Base-by-base conservation (phyloP, 805 yeast genomes). In the Metschnikowia henanensis region DNA sequence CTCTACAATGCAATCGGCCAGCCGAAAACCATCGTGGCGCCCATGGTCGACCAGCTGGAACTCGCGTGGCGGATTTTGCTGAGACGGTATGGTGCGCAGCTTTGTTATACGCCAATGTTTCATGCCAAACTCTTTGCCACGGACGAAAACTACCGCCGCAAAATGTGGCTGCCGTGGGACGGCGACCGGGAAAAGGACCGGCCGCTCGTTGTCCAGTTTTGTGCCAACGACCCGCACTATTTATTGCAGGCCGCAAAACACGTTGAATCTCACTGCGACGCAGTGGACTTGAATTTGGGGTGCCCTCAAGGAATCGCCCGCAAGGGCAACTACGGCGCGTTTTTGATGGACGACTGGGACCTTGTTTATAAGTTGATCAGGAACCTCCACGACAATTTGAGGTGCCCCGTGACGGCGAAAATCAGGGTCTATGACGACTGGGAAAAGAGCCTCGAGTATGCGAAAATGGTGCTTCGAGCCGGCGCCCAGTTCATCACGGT, bases 221-320 rank as follows among this genome's bases (percentile, higher is more conserved):
- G 98, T 64, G 98, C 97, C 6, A 94, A 94, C 62, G 95, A 94
- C 55, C 92, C 97, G 0, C 95, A 89, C 6, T 81, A 80, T 54
- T 70, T 94, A 20, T 66, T 94, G 12, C 62, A 73, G 35, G 98
- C 99, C 3, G 98, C 98, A 1, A 75, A 77, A 53, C 70, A 73
- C 19, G 95, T 94, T 2, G 87, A 83, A 45, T 87, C 83, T 39
- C 74, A 79, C 48, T 92, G 98, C 65, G 98, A 92, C 67, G 99
- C 97, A 0, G 95, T 94, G 20, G 99, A 94, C 65, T 75, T 94
- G 53, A 94, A 94, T 58, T 72, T 94, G 45, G 99, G 99, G 0
- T 94, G 99, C 64, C 99, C 99, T 0, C 99, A 94, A 64, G 97
- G 97, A 1, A 94, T 94, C 48, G 99, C 99, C 0, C 79, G 77